A percentile compares a stretch with the other conserved stretches of the same genome.
Conservation (phyloP, 306 rosid genomes). For the Mucuna pruriens region DNA sequence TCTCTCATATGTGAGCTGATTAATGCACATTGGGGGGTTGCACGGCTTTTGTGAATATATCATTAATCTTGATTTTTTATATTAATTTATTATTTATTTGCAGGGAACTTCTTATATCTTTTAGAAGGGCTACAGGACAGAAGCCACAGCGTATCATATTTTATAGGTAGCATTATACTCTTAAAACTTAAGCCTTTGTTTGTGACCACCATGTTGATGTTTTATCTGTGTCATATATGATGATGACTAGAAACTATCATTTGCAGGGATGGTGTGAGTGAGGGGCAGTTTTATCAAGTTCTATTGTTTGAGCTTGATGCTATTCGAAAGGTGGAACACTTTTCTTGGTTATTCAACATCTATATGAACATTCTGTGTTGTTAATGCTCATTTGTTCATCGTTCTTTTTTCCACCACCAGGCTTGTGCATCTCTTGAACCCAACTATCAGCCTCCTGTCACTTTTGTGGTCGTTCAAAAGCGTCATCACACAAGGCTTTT, state of each 20-base stretch:
- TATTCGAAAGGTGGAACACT: conserved; percentile 67
- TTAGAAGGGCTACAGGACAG: conserved; percentile 95
- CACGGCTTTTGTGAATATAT: too few relatives aligned
- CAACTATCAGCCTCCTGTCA: conserved; percentile 97
- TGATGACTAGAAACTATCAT: background rate
- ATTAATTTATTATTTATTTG: background rate
- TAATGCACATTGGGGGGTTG: background rate
- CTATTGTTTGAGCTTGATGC: conserved; percentile 94
- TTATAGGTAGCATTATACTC: conserved; percentile 59
- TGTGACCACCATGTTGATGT: background rate
- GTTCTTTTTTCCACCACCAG: conserved; percentile 39
- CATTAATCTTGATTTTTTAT: background rate
- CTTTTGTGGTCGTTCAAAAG: conserved; percentile 96
- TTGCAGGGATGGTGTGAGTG: conserved; percentile 96
- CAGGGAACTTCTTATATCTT: conserved; percentile 95
- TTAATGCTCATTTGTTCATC: background rate
- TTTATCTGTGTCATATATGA: background rate
- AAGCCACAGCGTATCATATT: conserved; percentile 96
- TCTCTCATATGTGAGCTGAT: background rate
- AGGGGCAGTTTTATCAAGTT: conserved; percentile 96
- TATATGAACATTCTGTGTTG: background rate
- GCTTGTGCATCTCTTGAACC: conserved; percentile 94
- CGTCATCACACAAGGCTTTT: conserved; percentile 96
- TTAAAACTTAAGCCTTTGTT: background rate
- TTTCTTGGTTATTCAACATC: background rate